Conservation (phyloP, 1,139 yeast genomes). For the Debaryomyces nepalensis region DNA sequence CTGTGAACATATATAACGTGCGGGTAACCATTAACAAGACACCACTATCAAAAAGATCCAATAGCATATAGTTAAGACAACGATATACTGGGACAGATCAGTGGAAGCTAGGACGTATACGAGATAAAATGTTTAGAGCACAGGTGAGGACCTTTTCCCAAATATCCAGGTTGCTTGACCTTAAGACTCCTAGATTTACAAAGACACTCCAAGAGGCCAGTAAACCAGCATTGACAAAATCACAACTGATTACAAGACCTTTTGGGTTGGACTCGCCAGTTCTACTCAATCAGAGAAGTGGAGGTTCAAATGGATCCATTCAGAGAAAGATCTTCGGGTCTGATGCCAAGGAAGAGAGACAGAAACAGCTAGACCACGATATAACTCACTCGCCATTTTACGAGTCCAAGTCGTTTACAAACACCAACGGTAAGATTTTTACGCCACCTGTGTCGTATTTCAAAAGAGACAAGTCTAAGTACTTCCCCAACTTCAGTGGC, state of each 20-base stretch:
- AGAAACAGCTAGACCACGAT: constrained; percentile 65
- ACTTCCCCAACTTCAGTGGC: constrained; percentile 83
- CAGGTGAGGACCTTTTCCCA: constrained; percentile 2
- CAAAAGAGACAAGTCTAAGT: constrained; percentile 72
- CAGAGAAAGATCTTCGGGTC: constrained; percentile 35
- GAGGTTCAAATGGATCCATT: constrained; percentile 23
- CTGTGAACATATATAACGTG: constrained; percentile 6
- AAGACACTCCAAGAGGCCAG: constrained; percentile 34
- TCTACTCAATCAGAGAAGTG: constrained; percentile 27
- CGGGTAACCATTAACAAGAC: constrained; percentile 13
- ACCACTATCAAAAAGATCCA: too few species aligned
- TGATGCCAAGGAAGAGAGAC: constrained; percentile 59
- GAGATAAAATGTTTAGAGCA: neutral
- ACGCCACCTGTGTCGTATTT: constrained; percentile 79
- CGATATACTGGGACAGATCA: neutral
- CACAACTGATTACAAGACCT: constrained; percentile 39
- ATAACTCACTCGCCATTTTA: constrained; percentile 86
- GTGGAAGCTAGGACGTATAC: too few species aligned
- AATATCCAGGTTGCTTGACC: neutral
- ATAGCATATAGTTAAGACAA: neutral
- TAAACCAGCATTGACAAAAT: constrained; percentile 34
- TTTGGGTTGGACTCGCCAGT: constrained; percentile 44
- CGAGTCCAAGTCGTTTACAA: constrained; percentile 77
- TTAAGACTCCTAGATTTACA: constrained; percentile 29
- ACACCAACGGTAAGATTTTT: constrained; percentile 85